Evolutionary conservation across 2,329 filamentous ascomycete species (phyloP).

Genomic region (Ophiostoma sp.): DNA sequence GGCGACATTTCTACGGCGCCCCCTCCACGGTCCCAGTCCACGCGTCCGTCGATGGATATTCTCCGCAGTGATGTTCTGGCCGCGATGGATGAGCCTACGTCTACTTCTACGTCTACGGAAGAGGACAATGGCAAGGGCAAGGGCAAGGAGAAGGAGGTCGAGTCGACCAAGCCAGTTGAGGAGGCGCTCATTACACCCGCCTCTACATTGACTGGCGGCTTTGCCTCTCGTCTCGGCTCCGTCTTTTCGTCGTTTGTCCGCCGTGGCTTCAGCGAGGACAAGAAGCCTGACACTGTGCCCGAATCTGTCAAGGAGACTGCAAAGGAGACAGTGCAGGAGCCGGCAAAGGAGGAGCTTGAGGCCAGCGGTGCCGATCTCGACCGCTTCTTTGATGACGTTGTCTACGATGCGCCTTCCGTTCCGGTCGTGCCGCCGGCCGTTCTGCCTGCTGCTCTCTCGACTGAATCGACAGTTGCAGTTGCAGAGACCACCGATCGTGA

Average conservation of each 20-base stretch:
- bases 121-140: background rate
- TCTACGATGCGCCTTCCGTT: background rate
- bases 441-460: background rate
- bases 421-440: background rate
- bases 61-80: slow-evolving; percentile 15
- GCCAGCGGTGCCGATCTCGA: slow-evolving; percentile 21
- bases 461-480: background rate
- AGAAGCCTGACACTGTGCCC: background rate
- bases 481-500: background rate
- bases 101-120: background rate
- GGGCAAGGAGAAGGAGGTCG: background rate
- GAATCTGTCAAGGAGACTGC: background rate
- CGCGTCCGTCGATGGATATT: slow-evolving; percentile 13
- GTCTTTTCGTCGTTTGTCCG: slow-evolving; percentile 23
- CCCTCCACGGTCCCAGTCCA: background rate
- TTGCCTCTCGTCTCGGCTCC: slow-evolving; percentile 21
- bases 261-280: slow-evolving; percentile 18
- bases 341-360: background rate
- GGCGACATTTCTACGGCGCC: background rate
- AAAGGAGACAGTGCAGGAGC: background rate
- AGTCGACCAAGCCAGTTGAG: background rate
- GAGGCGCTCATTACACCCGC: background rate
- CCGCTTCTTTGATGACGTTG: slow-evolving; percentile 20
- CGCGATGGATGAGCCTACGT: background rate
- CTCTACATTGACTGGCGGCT: slow-evolving; percentile 13